Evolutionary conservation across 140 eudicot species (phyloP), one percentile per base, ranked within the genome.

Genomic region (Cichorium intybus): DNA sequence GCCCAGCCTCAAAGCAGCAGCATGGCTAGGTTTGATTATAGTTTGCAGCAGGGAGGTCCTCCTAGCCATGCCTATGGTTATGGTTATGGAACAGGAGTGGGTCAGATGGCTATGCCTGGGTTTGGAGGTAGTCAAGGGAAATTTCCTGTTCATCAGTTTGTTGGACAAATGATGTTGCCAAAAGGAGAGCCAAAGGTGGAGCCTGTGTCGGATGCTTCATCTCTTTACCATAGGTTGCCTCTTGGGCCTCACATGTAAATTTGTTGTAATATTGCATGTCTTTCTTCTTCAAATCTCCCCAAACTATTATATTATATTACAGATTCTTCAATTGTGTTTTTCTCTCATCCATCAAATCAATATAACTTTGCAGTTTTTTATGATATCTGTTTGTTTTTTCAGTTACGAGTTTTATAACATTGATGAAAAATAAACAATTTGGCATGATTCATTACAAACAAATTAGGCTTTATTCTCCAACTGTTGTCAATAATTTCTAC

Each of bases 241-340:
- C 83, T 82, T 26, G 88, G 88, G 66, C 94, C 76, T 50, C 80
- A 82, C 51, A 85, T 82, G 94, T 85, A 81, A 85, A 81, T 51
- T 26, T 68, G n/a, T n/a, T n/a, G n/a, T n/a, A n/a, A n/a, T n/a
- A n/a, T n/a, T n/a, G n/a, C n/a, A n/a, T n/a, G n/a, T n/a, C n/a
- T n/a, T n/a, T n/a, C n/a, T n/a, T n/a, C n/a, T n/a, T n/a, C n/a
- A n/a, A n/a, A n/a, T n/a, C n/a, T n/a, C n/a, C n/a, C n/a, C n/a
- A n/a, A n/a, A n/a, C n/a, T n/a, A n/a, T n/a, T n/a, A n/a, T n/a
- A n/a, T n/a, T n/a, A n/a, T n/a, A n/a, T n/a, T n/a, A n/a, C n/a
- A n/a, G n/a, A n/a, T n/a, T n/a, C n/a, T n/a, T n/a, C n/a, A n/a
- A n/a, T n/a, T n/a, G n/a, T n/a, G n/a, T n/a, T n/a, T n/a, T n/a